Conservation (phyloP, 192 early-diverging fungal genomes). For the Entomortierella parvispora region DNA sequence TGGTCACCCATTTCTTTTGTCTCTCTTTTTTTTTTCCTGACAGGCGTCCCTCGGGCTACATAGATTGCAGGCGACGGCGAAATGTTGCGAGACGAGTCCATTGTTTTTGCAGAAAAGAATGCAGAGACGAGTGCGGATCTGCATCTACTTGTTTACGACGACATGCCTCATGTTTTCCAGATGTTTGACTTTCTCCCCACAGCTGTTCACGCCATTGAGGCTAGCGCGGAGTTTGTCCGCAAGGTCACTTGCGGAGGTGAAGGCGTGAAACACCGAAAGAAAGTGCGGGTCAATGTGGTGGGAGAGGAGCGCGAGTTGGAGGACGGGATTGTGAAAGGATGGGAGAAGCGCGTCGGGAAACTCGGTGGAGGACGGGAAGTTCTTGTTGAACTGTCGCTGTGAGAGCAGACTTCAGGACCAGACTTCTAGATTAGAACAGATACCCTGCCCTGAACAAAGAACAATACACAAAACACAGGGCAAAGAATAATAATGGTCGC, state of each 20-base stretch:
- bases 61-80: constrained; percentile 60
- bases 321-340: constrained; percentile 23
- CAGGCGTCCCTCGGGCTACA: no score
- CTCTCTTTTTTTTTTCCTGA: not conserved
- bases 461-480: no score
- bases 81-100: constrained; percentile 57
- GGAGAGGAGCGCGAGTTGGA: constrained; percentile 24
- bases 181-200: constrained; percentile 37
- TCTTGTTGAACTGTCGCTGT: constrained; percentile 1
- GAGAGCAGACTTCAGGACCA: no score
- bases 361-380: constrained; percentile 32
- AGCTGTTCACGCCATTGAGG: constrained; percentile 21
- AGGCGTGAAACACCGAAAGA: constrained; percentile 2
- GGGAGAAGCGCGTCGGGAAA: constrained; percentile 35
- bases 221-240: constrained; percentile 33
- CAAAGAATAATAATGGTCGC: no score
- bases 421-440: no score
- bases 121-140: constrained; percentile 15
- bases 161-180: constrained; percentile 63
- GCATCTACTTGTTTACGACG: constrained; percentile 58
- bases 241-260: constrained; percentile 5
- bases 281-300: constrained; percentile 16
- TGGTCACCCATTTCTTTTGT: not conserved
- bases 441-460: no score
- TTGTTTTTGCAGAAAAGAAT: constrained; percentile 56